Evolutionary conservation across 306 rosid species (phyloP), one percentile per base, ranked within the genome.

Genomic region (Sphenostylis stenocarpa): DNA sequence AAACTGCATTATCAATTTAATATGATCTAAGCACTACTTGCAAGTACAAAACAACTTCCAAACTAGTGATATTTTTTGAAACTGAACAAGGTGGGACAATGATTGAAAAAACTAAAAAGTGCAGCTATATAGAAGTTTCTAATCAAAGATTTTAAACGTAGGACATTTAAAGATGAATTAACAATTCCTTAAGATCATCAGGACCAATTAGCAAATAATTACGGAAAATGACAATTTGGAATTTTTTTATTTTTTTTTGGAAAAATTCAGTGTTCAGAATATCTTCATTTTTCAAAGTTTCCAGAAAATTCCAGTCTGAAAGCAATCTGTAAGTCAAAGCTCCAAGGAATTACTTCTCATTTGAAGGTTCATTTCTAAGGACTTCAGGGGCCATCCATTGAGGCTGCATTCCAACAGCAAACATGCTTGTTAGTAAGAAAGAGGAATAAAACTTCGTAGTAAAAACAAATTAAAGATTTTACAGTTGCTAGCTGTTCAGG

Each of bases 341-440:
- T 77, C 24, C 34, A 17, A 66, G 82, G 52, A 85, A 49, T 80
- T 80, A 91, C 97, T 91, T 91, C 71, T 89, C 97, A 72, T 89
- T 86, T 28, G 95, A 89, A 70, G 91, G 97, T 56, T 89, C 95
- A 33, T 85, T 89, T 39, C 93, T 85, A 29, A 91, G 91, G 84
- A 91, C 87, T 84, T 91, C 93, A 39, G 97, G 95, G 72, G 95
- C 95, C 95, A 91, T 91, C 93, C 93, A 90, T 43, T 88, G 93
- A 75, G 97, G 95, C 95, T 91, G 90, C 80, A 85, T 80, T 80
- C 81, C 34, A 28, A 49, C 34, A 57, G 73, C 3, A 62, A 29
- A 71, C 57, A 49, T 10, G 62, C 39, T 15, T 60, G 76, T 80
- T 62, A 75, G 78, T 36, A n/a, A 29, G 39, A 58, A 48, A 67